phyloP scores from a whole-genome alignment of 208 protist species.

The Crithidia fasciculata region DNA sequence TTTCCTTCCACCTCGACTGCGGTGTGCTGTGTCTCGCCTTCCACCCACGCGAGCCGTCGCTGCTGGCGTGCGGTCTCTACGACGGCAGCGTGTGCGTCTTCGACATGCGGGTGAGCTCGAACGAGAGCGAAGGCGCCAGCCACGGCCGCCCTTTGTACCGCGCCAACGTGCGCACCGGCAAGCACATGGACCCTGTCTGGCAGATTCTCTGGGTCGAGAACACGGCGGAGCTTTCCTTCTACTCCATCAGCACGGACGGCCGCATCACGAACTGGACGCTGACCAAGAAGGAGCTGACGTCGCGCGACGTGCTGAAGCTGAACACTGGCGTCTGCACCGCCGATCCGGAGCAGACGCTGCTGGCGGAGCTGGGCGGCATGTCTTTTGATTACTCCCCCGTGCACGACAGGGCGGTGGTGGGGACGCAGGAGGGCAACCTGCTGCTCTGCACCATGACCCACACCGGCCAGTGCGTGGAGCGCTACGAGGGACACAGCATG shows the following conservation, averaged over 20 bases:
- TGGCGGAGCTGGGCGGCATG: constrained; percentile 93
- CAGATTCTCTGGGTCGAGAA: constrained; percentile 85
- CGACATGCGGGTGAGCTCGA: constrained; percentile 80
- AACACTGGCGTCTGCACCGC: constrained; percentile 69
- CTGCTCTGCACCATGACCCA: constrained; percentile 96
- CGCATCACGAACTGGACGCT: constrained; percentile 95
- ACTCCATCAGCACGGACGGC: constrained; percentile 96
- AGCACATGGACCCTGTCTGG: constrained; percentile 98
- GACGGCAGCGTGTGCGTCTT: constrained; percentile 96
- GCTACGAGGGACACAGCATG: constrained; percentile 94
- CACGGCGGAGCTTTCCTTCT: constrained; percentile 89
- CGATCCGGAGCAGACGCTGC: constrained; percentile 85
- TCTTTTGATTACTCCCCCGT: constrained; percentile 96
- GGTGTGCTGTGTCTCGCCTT: constrained; percentile 97
- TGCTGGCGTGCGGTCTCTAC: constrained; percentile 96
- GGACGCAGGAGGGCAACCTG: constrained; percentile 96
- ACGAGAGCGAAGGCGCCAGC: constrained; percentile 46
- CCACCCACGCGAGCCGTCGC: constrained; percentile 87
- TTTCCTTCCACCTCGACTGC: constrained; percentile 88
- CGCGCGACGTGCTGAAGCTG: constrained; percentile 92
- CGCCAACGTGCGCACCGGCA: constrained; percentile 94
- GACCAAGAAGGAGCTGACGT: constrained; percentile 95
- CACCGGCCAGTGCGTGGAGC: constrained; percentile 95
- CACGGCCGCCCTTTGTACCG: constrained; percentile 87
- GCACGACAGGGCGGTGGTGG: constrained; percentile 93